Evolutionary conservation across 1,284 basidiomycete genomes (phyloP).

Genomic region (Heliocybe sulcata): DNA sequence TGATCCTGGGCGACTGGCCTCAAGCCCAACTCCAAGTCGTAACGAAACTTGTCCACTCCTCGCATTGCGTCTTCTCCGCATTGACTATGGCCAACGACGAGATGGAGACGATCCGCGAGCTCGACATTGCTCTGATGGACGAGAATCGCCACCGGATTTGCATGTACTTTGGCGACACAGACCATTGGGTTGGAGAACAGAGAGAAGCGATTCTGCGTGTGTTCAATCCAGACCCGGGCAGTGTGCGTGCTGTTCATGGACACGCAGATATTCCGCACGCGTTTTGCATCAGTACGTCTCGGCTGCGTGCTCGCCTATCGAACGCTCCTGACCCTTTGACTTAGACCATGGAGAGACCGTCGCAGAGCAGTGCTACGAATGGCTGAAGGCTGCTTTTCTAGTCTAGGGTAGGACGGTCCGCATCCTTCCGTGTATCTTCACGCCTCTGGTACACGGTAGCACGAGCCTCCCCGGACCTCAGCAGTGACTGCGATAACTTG

Average conservation of each 20-base stretch:
- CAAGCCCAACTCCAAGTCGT: conserved; percentile 37
- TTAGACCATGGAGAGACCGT: not conserved
- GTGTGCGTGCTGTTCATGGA: conserved; percentile 34
- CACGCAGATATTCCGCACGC: conserved; percentile 45
- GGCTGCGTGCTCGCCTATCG: not conserved
- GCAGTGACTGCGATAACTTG: no score
- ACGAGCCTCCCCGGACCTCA: no score
- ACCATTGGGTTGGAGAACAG: conserved; percentile 54
- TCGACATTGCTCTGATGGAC: conserved; percentile 36
- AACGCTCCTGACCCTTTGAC: not conserved
- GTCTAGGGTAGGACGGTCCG: not conserved
- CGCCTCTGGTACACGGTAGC: no score
- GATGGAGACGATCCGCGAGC: conserved; percentile 44
- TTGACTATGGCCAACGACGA: conserved; percentile 56
- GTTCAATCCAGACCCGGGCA: conserved; percentile 25
- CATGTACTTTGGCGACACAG: conserved; percentile 47
- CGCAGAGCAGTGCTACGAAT: not conserved
- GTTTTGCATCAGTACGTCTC: conserved; percentile 52
- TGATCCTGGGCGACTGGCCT: conserved; percentile 35
- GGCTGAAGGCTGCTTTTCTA: not conserved
- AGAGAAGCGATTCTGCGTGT: conserved; percentile 30
- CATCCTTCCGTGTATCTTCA: not conserved
- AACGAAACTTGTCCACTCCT: conserved; percentile 37
- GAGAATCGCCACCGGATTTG: conserved; percentile 31
- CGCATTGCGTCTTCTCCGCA: conserved; percentile 35